Evolutionary conservation across 2,329 filamentous ascomycete genomes (phyloP).

Genomic region (Sclerotiophoma versabilis): DNA sequence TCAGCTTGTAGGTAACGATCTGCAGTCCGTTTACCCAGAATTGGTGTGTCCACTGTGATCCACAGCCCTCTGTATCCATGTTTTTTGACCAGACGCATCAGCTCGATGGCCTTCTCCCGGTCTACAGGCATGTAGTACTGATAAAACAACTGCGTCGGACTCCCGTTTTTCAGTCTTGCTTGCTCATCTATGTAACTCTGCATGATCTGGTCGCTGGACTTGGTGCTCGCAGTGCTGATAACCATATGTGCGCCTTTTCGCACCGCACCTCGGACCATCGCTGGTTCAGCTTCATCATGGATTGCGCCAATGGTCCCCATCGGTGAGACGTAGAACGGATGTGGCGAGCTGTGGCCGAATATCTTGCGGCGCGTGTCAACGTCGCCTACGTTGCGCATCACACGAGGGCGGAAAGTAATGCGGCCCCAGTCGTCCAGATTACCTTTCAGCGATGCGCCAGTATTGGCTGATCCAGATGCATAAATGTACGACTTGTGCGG

Average conservation of each 20-base stretch:
- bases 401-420: constrained; percentile 45
- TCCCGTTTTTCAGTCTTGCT: constrained; percentile 30
- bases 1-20: constrained; percentile 53
- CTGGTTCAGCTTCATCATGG: constrained; percentile 46
- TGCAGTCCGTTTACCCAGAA: constrained; percentile 45
- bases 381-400: constrained; percentile 46
- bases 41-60: constrained; percentile 48
- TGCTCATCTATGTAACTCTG: constrained; percentile 37
- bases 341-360: constrained; percentile 42
- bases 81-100: constrained; percentile 42
- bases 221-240: constrained; percentile 45
- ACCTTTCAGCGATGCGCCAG: constrained; percentile 37
- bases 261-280: constrained; percentile 46
- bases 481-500: constrained; percentile 46
- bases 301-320: constrained; percentile 48
- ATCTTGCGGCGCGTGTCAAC: constrained; percentile 42
- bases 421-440: constrained; percentile 47
- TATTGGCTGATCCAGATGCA: constrained; percentile 46
- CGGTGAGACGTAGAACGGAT: constrained; percentile 51
- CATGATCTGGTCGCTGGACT: constrained; percentile 44
- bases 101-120: constrained; percentile 38
- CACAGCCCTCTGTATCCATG: constrained; percentile 45
- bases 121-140: constrained; percentile 49
- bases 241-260: constrained; percentile 46
- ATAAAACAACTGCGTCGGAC: constrained; percentile 43